A percentile compares a stretch with the other conserved stretches of the same genome.
These are phyloP conservation scores for Moricandia arvensis DNA, from an alignment of 345 rosid genomes.

Conservation along the genomic window DNA sequence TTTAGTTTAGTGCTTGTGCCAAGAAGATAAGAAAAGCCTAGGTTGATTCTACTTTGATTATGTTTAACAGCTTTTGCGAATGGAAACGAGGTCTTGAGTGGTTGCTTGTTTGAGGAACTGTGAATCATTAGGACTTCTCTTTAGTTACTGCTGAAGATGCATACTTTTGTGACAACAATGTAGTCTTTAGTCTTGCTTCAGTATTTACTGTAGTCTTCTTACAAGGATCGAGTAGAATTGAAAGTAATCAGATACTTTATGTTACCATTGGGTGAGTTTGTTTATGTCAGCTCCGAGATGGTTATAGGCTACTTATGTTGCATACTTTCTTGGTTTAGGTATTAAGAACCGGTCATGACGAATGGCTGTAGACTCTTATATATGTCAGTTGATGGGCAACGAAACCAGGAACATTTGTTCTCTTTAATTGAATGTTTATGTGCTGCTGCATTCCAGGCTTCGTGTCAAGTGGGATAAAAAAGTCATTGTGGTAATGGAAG, in stretches of 20 bases:
- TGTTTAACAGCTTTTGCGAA: neutral
- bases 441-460: slow-evolving; percentile 52
- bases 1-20: slow-evolving; percentile 1
- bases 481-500: slow-evolving; percentile 66
- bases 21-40: neutral
- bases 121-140: neutral
- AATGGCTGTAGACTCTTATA: neutral
- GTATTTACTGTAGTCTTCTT: neutral
- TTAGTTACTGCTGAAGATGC: neutral
- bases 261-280: neutral
- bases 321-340: neutral
- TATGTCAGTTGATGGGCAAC: neutral
- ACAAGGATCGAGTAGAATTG: neutral
- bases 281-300: neutral
- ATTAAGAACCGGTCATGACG: neutral
- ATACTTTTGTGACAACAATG: neutral
- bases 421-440: neutral
- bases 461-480: slow-evolving; percentile 81
- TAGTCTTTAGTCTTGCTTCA: neutral
- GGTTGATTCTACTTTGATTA: neutral
- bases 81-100: neutral
- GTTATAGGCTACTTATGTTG: neutral
- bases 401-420: neutral
- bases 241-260: neutral
- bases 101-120: neutral